Evolutionary conservation across 2,329 filamentous ascomycete genomes (phyloP).

Genomic region (Botrytis cinerea): DNA sequence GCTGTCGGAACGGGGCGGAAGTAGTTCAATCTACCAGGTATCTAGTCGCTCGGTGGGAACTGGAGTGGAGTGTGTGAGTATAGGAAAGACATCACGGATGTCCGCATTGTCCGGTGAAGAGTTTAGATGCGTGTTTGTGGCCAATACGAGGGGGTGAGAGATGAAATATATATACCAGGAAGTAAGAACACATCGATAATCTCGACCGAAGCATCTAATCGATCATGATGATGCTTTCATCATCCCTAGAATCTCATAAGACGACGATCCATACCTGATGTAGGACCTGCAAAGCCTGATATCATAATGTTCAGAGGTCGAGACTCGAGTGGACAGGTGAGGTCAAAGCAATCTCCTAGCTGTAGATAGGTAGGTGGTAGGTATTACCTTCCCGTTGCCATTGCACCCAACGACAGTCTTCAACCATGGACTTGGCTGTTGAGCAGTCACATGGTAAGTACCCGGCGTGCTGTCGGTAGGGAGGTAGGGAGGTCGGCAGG

Average conservation of each 20-base stretch:
- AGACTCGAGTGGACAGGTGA: background rate
- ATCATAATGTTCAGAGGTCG: background rate
- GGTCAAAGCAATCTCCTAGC: slow-evolving; percentile 2
- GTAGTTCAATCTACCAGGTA: background rate
- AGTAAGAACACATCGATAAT: background rate
- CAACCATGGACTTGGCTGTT: background rate
- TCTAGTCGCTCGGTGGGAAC: background rate
- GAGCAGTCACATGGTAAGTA: no score
- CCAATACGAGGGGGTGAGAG: background rate
- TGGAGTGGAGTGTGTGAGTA: background rate
- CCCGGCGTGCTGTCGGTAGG: no score
- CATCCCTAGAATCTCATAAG: background rate
- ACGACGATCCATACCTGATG: background rate
- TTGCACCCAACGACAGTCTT: background rate
- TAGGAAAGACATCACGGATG: background rate
- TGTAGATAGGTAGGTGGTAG: background rate
- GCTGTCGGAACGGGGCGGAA: background rate
- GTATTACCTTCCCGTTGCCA: background rate
- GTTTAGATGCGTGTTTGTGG: background rate
- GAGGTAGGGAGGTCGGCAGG: no score
- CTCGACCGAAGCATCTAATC: background rate
- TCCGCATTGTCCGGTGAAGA: background rate
- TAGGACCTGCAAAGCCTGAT: background rate
- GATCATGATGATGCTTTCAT: background rate
- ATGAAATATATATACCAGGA: background rate